A percentile compares a stretch with the other conserved stretches of the same genome.
These are phyloP conservation scores for Tillandsia fasciculata DNA, from an alignment of 176 grass and related monocot genomes.

Conservation along the genomic window DNA sequence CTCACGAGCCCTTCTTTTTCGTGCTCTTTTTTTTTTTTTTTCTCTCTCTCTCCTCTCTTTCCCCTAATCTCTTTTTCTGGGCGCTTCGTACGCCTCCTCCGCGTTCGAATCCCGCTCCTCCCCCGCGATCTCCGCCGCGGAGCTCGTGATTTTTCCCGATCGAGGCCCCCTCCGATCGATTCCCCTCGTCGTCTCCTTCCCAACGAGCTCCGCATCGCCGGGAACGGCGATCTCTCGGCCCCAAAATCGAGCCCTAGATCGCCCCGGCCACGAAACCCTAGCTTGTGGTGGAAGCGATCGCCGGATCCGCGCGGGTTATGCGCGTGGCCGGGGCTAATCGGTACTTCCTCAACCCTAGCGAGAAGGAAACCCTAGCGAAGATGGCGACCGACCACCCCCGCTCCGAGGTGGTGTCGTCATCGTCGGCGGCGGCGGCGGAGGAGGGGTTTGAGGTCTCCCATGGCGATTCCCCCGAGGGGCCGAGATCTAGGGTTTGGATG, in stretches of 20 bases:
- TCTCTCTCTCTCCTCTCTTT: not conserved
- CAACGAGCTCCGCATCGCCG: conserved; percentile 15
- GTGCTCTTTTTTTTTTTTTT: not conserved
- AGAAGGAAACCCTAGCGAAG: conserved; percentile 2
- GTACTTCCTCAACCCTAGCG: conserved; percentile 21
- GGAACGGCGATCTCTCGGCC: conserved; percentile 8
- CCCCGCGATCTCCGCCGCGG: not conserved
- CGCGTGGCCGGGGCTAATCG: conserved; percentile 19
- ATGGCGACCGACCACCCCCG: conserved; percentile 23
- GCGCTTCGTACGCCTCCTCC: not conserved
- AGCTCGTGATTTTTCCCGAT: not conserved
- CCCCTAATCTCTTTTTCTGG: conserved; percentile 11
- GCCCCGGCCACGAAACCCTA: not conserved
- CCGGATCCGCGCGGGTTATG: conserved; percentile 17
- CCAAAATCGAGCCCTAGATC: conserved; percentile 23
- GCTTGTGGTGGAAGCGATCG: conserved; percentile 37
- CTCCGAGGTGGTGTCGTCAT: conserved; percentile 26
- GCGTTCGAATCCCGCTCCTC: conserved; percentile 19
- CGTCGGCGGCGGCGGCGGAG: conserved; percentile 14
- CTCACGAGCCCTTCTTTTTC: not conserved
- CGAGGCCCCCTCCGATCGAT: not conserved
- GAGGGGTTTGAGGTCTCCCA: conserved; percentile 31
- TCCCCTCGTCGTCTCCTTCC: not conserved
- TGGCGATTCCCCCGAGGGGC: conserved; percentile 52
- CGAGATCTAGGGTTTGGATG: conserved; percentile 69